Base-by-base conservation (phyloP, 2,329 filamentous ascomycete species). In the Verticillium nonalfalfae region DNA sequence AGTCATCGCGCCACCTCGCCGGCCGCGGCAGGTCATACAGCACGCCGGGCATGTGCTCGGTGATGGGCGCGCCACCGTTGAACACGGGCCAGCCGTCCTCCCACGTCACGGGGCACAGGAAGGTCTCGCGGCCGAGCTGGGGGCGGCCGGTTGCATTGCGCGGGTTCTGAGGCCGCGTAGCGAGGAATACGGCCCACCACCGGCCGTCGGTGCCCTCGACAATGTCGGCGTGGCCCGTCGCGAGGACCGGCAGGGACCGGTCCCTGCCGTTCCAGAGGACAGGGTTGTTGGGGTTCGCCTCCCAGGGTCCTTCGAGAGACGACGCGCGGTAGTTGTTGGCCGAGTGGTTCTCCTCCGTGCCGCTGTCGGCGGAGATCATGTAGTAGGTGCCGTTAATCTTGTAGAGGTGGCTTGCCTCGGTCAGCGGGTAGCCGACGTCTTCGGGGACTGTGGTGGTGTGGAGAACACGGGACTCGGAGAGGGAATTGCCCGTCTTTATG, bases 171-270 rank as follows among this genome's bases (percentile, higher is more conserved):
- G 63, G 63, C 1, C 63, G 60, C 6, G 55, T 60, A 14, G 63
- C 63, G 6, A 65, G 63, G 35, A 65, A 65, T 5, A 64, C 63
- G 2, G 63, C 63, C 63, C 63, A 65, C 63, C 63, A 65, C 7
- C 58, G 59, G 1, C 63, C 63, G 13, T 65, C 57, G 15, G 18
- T 40, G 34, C 57, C 62, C 1, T 65, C 33, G 18, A 64, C 60
- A 1, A 65, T 62, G n/a, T 65, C 63, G 14, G 63, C 63, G 31
- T 65, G 63, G 2, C 63, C 63, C 13, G 63, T 65, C 26, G 63
- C 60, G 1, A 65, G 60, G 13, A 65, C 63, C 4, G 63, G 62
- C 14, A 59, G 56, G 6, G 62, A 64, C 62, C 64, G 59, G 14
- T 65, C 62, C 26, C 60, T 35, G 21, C 63, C 63, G 52, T 65